Percentiles rank a stretch among this genome's conserved stretches.
Conservation (phyloP, 2,329 filamentous ascomycete species). For the Exophiala mesophila region DNA sequence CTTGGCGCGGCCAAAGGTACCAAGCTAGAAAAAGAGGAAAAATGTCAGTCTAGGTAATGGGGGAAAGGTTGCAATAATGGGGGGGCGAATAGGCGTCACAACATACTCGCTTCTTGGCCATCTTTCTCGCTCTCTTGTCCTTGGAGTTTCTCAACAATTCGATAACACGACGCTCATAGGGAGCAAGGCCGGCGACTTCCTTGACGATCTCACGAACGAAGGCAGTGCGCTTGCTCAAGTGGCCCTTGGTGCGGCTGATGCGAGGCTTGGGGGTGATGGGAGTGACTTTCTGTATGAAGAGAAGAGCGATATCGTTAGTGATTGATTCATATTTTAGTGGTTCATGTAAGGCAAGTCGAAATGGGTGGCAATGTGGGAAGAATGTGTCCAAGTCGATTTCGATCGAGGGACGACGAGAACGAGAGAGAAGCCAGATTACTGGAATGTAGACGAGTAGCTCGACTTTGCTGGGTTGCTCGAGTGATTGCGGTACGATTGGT, state of each 20-base stretch:
- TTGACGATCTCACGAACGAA: conserved; percentile 98
- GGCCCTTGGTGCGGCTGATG: conserved; percentile 84
- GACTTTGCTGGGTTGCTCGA: too few species aligned
- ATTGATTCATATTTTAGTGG: too few species aligned
- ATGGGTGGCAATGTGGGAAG: too few species aligned
- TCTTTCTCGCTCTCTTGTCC: conserved; percentile 49
- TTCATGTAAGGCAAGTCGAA: too few species aligned
- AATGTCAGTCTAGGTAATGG: too few species aligned
- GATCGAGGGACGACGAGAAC: too few species aligned
- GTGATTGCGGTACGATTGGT: too few species aligned
- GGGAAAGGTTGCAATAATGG: too few species aligned
- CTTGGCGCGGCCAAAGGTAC: conserved; percentile 98
- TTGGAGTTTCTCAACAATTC: conserved; percentile 98
- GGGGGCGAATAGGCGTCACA: too few species aligned
- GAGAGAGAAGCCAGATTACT: too few species aligned
- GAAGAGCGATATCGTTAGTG: conserved; percentile 7
- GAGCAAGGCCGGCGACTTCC: conserved; percentile 92
- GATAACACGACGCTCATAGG: conserved; percentile 97
- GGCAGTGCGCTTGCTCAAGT: conserved; percentile 91
- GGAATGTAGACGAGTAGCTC: too few species aligned
- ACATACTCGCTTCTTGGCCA: conserved; percentile 40
- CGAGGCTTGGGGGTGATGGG: conserved; percentile 70
- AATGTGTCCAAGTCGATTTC: too few species aligned
- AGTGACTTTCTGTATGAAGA: conserved; percentile 68
- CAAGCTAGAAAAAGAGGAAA: conserved; percentile 62